Evolutionary conservation across 345 rosid genomes (phyloP).

Genomic region (Geranium rotundifolium): DNA sequence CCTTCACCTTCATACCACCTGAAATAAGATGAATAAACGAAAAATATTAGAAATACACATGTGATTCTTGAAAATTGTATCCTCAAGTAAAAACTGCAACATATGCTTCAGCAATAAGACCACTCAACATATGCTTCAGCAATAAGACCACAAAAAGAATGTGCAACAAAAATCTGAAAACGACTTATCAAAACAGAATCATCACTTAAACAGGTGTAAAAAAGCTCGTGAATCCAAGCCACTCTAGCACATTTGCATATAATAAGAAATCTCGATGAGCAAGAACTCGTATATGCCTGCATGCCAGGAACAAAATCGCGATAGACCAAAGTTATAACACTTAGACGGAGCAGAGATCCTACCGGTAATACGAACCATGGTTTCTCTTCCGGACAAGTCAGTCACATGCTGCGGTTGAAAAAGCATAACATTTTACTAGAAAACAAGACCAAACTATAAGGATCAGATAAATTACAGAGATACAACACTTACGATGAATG

Average conservation of each 20-base stretch:
- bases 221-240: background rate
- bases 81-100: background rate
- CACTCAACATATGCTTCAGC: background rate
- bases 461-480: background rate
- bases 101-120: background rate
- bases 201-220: too few relatives aligned
- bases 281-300: background rate
- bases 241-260: background rate
- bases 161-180: too few relatives aligned
- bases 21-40: background rate
- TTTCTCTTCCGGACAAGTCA: slow-evolving; percentile 27
- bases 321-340: background rate
- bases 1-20: slow-evolving; percentile 34
- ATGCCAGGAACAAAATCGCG: background rate
- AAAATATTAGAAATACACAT: background rate
- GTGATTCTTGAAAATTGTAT: background rate
- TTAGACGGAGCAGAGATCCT: background rate
- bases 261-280: background rate
- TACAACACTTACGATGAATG: slow-evolving; percentile 18
- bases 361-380: slow-evolving; percentile 27
- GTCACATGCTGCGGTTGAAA: slow-evolving; percentile 19
- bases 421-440: background rate
- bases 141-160: background rate
- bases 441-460: background rate
- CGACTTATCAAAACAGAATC: too few relatives aligned